Evolutionary conservation across 2,329 filamentous ascomycete species (phyloP).

Genomic region (Eutypa lata): DNA sequence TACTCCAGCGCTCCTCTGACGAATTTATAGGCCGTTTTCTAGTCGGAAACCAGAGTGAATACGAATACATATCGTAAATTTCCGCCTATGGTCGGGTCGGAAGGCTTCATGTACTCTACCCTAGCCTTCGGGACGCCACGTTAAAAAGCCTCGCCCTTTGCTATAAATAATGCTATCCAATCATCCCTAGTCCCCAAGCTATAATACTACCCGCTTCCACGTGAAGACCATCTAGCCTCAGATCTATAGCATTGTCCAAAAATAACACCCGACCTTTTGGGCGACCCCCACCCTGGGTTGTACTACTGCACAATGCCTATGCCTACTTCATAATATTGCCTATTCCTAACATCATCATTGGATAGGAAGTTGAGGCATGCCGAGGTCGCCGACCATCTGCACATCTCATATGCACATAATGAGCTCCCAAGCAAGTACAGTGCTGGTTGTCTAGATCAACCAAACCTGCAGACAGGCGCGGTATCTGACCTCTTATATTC

Average conservation of each 20-base stretch:
- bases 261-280: background rate
- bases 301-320: background rate
- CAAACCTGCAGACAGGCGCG: background rate
- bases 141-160: constrained; percentile 1
- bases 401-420: background rate
- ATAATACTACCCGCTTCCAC: background rate
- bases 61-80: background rate
- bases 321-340: no score
- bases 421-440: no score
- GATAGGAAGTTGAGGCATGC: background rate
- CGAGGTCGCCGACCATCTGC: background rate
- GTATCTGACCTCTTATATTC: background rate
- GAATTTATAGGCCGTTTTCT: background rate
- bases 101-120: background rate
- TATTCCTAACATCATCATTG: no score
- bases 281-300: background rate
- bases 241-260: background rate
- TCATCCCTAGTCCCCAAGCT: background rate
- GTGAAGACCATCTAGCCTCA: background rate
- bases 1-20: background rate
- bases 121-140: constrained; percentile 6
- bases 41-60: background rate
- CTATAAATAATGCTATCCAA: background rate
- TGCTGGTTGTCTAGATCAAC: background rate
- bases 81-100: background rate